Evolutionary conservation across 768 basidiomycete species (phyloP).

Genomic region (Tricholoma terreum): DNA sequence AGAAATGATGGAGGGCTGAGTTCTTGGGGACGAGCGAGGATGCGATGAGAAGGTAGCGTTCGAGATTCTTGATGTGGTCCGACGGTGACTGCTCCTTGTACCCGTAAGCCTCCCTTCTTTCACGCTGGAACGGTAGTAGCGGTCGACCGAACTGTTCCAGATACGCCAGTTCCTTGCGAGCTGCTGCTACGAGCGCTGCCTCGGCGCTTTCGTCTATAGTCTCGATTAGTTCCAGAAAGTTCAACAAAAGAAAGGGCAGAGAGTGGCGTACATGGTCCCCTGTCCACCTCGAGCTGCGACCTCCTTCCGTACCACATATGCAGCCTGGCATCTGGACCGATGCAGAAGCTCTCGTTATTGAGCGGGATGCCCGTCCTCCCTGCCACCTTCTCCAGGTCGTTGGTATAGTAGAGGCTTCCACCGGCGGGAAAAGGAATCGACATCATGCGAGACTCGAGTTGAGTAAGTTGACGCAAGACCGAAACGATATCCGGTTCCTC

Average conservation of each 20-base stretch:
- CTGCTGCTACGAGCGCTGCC: conserved; percentile 38
- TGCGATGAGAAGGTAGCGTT: conserved; percentile 43
- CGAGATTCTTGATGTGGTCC: conserved; percentile 43
- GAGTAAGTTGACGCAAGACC: conserved; percentile 39
- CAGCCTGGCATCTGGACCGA: conserved; percentile 42
- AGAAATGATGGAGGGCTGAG: conserved; percentile 35
- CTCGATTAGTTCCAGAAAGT: background rate
- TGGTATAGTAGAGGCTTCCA: conserved; percentile 13
- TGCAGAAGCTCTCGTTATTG: conserved; percentile 39
- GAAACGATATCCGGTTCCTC: conserved; percentile 37
- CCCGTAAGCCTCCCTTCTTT: conserved; percentile 42
- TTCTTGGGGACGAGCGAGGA: conserved; percentile 42
- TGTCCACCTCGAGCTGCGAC: conserved; percentile 41
- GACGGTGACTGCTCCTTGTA: conserved; percentile 41
- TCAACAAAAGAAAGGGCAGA: conserved; percentile 23
- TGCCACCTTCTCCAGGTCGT: conserved; percentile 40
- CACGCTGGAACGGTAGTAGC: conserved; percentile 38
- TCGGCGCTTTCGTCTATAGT: background rate
- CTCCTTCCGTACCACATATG: conserved; percentile 48
- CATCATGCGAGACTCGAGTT: conserved; percentile 50
- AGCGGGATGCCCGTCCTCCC: conserved; percentile 32
- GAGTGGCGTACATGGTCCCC: conserved; percentile 50
- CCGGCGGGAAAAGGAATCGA: conserved; percentile 22
- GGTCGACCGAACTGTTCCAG: conserved; percentile 46
- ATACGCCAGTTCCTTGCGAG: conserved; percentile 48